Conservation (phyloP, 2,329 filamentous ascomycete genomes). For the Hypoxylon sp. region DNA sequence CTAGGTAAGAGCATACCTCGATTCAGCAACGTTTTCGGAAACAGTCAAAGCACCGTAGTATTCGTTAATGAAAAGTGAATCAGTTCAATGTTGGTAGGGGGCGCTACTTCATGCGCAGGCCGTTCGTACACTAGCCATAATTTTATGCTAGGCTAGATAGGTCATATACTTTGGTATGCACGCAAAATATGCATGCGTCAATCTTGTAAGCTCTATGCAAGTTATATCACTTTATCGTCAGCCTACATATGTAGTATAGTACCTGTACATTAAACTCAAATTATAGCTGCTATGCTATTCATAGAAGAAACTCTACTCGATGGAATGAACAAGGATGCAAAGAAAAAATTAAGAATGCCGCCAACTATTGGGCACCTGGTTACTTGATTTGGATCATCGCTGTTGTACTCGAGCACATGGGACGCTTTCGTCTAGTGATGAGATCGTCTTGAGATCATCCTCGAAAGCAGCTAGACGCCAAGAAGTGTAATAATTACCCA, state of each 20-base stretch:
- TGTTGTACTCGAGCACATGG: conserved; percentile 31
- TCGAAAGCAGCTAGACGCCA: conserved; percentile 38
- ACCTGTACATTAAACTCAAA: no score
- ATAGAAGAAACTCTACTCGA: conserved; percentile 13
- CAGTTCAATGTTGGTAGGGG: conserved; percentile 22
- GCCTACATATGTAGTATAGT: no score
- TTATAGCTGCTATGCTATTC: neutral
- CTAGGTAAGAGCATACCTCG: conserved; percentile 11
- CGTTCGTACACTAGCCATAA: neutral
- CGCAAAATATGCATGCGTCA: neutral
- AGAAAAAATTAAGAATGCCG: conserved; percentile 9
- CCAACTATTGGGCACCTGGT: conserved; percentile 18
- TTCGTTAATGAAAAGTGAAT: conserved; percentile 18
- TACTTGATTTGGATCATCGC: conserved; percentile 42
- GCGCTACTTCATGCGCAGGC: conserved; percentile 23
- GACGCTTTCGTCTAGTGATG: conserved; percentile 35
- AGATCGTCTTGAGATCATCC: conserved; percentile 42
- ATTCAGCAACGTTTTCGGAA: conserved; percentile 27
- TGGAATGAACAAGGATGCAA: conserved; percentile 19
- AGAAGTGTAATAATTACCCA: conserved; percentile 29
- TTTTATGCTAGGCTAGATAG: conserved; percentile 6
- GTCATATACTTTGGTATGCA: no score
- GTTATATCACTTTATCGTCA: conserved; percentile 31
- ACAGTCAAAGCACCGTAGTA: conserved; percentile 15
- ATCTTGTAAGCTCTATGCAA: conserved; percentile 3